phyloP scores from a whole-genome alignment of 192 early-diverging fungal species.

The Funneliformis geosporum region DNA sequence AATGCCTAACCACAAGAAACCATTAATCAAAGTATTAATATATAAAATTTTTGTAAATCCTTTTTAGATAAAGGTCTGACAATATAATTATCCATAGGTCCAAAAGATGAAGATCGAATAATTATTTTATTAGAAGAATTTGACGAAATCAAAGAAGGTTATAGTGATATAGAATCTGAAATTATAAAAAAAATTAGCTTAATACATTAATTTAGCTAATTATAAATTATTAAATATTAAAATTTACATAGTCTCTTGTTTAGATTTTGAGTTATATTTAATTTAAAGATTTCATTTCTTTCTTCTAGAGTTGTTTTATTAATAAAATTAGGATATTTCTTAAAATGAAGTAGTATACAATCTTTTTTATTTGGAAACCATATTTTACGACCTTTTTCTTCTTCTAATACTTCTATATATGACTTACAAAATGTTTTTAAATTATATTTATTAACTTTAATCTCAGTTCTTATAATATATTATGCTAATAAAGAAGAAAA shows the following conservation, averaged over 20 bases:
- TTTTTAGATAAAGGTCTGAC: too few species aligned
- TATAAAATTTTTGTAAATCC: too few species aligned
- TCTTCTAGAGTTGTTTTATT: background rate
- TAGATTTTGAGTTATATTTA: background rate
- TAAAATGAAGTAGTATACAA: conserved; percentile 13
- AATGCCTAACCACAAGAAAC: too few species aligned
- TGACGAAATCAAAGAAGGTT: background rate
- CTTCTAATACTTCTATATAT: background rate
- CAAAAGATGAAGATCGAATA: background rate
- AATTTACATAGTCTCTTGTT: background rate
- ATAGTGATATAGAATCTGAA: background rate
- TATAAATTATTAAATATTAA: background rate
- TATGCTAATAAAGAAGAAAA: background rate
- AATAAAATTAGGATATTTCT: conserved; percentile 11
- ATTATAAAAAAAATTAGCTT: background rate
- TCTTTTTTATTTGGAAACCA: conserved; percentile 18
- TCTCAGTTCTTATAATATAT: background rate
- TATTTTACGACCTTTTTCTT: background rate
- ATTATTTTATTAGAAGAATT: background rate
- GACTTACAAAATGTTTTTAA: background rate
- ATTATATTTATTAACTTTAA: background rate
- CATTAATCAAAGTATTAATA: too few species aligned
- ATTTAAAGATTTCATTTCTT: background rate
- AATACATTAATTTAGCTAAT: background rate
- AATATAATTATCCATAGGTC: too few species aligned